Conservation (phyloP, 768 basidiomycete species). For the Rhizopogon rudus region DNA sequence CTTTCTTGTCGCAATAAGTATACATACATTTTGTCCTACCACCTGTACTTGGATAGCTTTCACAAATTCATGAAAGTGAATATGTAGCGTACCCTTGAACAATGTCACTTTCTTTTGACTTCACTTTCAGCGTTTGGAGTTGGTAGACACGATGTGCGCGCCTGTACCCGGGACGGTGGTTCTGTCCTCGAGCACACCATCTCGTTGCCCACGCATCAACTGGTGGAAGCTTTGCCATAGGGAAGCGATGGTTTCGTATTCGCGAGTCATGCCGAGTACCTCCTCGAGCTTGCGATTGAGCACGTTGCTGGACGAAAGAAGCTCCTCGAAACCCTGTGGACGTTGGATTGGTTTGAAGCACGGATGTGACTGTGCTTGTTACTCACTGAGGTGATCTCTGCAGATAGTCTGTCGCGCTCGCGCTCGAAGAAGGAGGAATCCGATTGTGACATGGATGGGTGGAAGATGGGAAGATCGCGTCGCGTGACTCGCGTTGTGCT, state of each 20-base stretch:
- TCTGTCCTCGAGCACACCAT: conserved; percentile 25
- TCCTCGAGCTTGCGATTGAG: conserved; percentile 92
- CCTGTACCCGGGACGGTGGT: conserved; percentile 62
- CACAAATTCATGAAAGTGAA: conserved; percentile 18
- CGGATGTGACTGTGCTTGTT: not conserved
- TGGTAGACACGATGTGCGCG: conserved; percentile 48
- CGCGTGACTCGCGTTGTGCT: no score
- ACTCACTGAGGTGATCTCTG: conserved; percentile 69
- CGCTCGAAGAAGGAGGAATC: conserved; percentile 69
- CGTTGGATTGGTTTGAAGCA: not conserved
- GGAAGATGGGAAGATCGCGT: no score
- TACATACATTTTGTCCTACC: conserved; percentile 22
- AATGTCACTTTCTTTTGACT: not conserved
- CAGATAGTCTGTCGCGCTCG: conserved; percentile 69
- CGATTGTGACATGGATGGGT: conserved; percentile 20
- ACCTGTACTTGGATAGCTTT: conserved; percentile 36
- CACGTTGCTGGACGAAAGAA: conserved; percentile 79
- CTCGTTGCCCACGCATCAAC: conserved; percentile 59
- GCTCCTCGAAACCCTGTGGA: conserved; percentile 80
- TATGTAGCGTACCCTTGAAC: conserved; percentile 14
- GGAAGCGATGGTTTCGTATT: conserved; percentile 84
- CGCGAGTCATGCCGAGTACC: conserved; percentile 86
- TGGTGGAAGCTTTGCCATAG: conserved; percentile 81
- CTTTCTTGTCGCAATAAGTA: conserved; percentile 27
- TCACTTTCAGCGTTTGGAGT: conserved; percentile 18